Percentiles rank a stretch among this genome's conserved stretches.
Evolutionary conservation across 345 rosid species (phyloP).

Genomic region (Luvunga scandens): DNA sequence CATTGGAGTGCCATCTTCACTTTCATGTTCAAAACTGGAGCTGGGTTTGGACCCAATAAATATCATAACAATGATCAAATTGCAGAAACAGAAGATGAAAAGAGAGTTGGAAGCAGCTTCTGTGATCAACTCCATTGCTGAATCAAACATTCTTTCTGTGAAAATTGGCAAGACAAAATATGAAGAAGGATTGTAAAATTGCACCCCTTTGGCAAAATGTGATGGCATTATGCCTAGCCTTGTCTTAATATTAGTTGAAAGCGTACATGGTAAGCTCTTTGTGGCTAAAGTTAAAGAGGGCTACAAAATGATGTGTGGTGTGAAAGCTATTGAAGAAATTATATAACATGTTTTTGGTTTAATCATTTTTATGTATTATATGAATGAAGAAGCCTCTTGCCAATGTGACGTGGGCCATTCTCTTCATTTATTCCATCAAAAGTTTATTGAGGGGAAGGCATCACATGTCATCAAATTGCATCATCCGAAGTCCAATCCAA

Average conservation of each 20-base stretch:
- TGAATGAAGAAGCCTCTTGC: slow-evolving; percentile 14
- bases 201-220: not conserved
- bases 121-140: slow-evolving; percentile 29
- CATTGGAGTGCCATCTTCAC: slow-evolving; percentile 7
- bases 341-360: not conserved
- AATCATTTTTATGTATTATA: not conserved
- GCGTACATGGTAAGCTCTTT: slow-evolving; percentile 28
- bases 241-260: not conserved
- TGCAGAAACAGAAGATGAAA: slow-evolving; percentile 43
- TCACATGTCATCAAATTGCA: not conserved
- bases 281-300: slow-evolving; percentile 14
- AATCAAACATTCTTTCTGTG: slow-evolving; percentile 24
- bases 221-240: not conserved
- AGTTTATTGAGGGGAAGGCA: not conserved
- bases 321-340: slow-evolving; percentile 23
- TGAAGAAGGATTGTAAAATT: not conserved
- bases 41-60: slow-evolving; percentile 33
- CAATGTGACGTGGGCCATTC: slow-evolving; percentile 9
- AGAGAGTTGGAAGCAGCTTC: slow-evolving; percentile 42
- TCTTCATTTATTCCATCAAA: slow-evolving; percentile 8
- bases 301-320: slow-evolving; percentile 17
- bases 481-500: too few species aligned
- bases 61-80: slow-evolving; percentile 43
- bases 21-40: slow-evolving; percentile 9
- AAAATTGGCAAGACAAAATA: not conserved